Percentiles rank a stretch among this genome's conserved stretches.
Evolutionary conservation across 306 rosid genomes (phyloP).

Genomic region (Mucuna pruriens): DNA sequence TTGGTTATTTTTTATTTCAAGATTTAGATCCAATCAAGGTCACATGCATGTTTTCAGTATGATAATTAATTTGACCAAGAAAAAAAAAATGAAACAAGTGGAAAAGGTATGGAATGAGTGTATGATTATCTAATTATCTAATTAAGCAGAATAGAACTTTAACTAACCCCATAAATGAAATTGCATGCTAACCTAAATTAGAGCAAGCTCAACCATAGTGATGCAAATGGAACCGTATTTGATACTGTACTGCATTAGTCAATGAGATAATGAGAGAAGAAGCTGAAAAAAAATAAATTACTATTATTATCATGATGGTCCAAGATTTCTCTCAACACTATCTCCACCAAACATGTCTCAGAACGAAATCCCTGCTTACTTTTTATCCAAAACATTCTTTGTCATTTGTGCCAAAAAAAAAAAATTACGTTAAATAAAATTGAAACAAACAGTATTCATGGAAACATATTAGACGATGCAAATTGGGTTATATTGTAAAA

Average conservation of each 20-base stretch:
- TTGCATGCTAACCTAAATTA: constrained; percentile 23
- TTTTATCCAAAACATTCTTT: neutral
- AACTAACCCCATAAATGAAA: neutral
- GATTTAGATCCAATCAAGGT: constrained; percentile 11
- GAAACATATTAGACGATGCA: neutral
- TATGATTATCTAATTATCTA: neutral
- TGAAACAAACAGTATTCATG: neutral
- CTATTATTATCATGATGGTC: neutral
- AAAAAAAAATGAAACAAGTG: neutral
- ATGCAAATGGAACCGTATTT: constrained; percentile 23
- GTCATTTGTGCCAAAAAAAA: neutral
- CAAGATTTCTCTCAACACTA: neutral
- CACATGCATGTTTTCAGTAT: neutral
- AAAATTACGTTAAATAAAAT: neutral
- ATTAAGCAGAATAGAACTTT: neutral
- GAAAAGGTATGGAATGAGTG: neutral
- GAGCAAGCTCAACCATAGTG: neutral
- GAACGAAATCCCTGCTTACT: neutral
- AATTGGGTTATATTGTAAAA: neutral
- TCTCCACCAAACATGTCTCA: neutral
- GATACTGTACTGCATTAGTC: neutral
- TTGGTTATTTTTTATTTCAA: neutral
- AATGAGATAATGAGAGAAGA: neutral
- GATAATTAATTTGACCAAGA: neutral
- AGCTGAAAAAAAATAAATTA: neutral